phyloP scores from a whole-genome alignment of 163 green algal species.

The Scenedesmus sp. region DNA sequence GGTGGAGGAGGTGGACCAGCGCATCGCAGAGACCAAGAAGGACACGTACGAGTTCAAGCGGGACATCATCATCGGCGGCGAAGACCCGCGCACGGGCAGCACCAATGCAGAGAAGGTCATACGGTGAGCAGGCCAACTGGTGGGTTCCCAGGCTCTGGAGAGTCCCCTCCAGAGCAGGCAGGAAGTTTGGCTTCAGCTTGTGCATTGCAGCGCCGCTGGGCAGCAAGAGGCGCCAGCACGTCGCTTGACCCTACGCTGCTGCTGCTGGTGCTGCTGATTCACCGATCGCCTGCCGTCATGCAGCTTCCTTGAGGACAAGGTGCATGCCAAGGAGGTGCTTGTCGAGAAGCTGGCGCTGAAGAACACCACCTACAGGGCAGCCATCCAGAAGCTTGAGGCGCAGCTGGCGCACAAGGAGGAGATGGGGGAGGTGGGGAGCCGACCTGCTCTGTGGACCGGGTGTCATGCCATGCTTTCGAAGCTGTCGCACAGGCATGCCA shows the following conservation, averaged over 20 bases:
- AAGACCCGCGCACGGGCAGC: constrained; percentile 83
- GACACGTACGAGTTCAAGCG: constrained; percentile 92
- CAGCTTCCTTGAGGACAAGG: constrained; percentile 83
- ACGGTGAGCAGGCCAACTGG: constrained; percentile 55
- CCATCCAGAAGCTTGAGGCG: constrained; percentile 82
- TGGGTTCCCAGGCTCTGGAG: no score
- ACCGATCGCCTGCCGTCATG: not conserved
- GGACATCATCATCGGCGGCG: constrained; percentile 87
- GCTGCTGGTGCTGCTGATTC: not conserved
- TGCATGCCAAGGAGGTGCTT: constrained; percentile 78
- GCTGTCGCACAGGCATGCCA: no score
- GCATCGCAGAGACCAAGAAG: constrained; percentile 86
- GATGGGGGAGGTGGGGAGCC: constrained; percentile 81
- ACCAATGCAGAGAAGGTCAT: constrained; percentile 86
- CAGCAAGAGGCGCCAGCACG: not conserved
- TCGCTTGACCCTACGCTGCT: not conserved
- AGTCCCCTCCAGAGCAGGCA: no score
- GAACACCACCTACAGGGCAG: constrained; percentile 82
- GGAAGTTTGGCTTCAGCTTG: no score
- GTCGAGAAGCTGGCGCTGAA: constrained; percentile 87
- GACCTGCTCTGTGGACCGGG: no score
- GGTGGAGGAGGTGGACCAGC: constrained; percentile 85
- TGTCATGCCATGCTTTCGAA: no score
- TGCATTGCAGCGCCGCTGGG: no score
- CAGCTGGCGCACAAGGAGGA: constrained; percentile 91